phyloP scores from a whole-genome alignment of 192 early-diverging fungal genomes.

The Linnemannia elongata region DNA sequence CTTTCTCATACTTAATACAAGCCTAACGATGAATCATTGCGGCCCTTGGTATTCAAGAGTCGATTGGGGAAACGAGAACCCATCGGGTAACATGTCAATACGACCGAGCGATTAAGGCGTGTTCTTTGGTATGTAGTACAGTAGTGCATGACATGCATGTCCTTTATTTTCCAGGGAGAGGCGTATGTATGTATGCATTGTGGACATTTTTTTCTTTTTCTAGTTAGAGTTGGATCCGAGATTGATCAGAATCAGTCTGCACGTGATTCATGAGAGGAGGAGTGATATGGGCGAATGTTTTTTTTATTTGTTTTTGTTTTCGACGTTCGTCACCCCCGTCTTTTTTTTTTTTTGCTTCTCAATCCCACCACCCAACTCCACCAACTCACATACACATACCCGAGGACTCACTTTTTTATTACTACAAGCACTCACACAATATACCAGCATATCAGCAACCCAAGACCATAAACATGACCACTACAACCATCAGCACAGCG shows the following conservation, averaged over 20 bases:
- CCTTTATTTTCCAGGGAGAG: too few species aligned
- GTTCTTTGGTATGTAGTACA: not conserved
- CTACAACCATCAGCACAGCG: not conserved
- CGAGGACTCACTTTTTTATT: not conserved
- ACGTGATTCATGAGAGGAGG: not conserved
- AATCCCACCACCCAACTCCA: not conserved
- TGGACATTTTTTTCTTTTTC: too few species aligned
- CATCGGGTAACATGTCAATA: conserved; percentile 17
- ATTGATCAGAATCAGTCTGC: not conserved
- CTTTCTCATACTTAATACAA: not conserved
- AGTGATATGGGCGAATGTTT: not conserved
- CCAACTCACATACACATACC: not conserved
- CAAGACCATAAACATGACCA: not conserved
- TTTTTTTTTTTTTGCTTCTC: not conserved
- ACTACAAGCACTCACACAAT: not conserved
- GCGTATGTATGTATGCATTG: too few species aligned
- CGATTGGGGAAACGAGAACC: too few species aligned
- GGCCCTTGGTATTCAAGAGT: not conserved
- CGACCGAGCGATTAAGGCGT: conserved; percentile 65
- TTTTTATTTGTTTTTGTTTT: not conserved
- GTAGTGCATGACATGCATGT: too few species aligned
- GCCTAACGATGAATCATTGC: too few species aligned
- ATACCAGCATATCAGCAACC: not conserved
- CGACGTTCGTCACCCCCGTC: not conserved
- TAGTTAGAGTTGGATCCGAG: too few species aligned